These are phyloP conservation scores for Oryza longistaminata DNA, from an alignment of 176 grass and related monocot species.

Conservation along the genomic window DNA sequence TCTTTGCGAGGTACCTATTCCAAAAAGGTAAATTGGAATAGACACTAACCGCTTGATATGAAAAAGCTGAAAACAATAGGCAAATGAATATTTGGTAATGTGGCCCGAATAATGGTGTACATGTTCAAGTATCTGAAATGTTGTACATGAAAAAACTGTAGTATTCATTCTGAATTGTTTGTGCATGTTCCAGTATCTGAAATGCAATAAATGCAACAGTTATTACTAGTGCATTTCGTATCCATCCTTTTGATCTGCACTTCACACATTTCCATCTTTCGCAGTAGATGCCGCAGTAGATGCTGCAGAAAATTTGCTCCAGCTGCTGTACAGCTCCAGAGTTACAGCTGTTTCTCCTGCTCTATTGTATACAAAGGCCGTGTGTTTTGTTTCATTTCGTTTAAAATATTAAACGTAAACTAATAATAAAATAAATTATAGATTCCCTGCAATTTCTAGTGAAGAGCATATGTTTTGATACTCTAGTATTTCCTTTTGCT, in stretches of 20 bases:
- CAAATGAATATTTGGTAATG: background rate
- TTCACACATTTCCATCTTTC: slow-evolving; percentile 2
- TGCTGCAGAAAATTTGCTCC: slow-evolving; percentile 15
- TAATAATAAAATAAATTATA: background rate
- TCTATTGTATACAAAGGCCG: background rate
- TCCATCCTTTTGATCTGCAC: background rate
- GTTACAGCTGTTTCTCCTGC: background rate
- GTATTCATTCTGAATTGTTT: background rate
- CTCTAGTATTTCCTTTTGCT: background rate
- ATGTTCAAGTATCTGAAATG: background rate
- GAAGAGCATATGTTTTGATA: background rate
- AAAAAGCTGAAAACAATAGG: background rate
- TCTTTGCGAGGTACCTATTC: too few species aligned
- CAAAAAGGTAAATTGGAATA: background rate
- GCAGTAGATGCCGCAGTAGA: slow-evolving; percentile 23
- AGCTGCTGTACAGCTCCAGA: background rate
- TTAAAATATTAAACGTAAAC: too few species aligned
- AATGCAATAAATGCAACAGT: slow-evolving; percentile 13
- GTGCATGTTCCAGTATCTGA: background rate
- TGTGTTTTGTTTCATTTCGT: too few species aligned
- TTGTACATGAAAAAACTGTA: too few species aligned
- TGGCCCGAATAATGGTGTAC: background rate
- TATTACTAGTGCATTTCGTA: background rate
- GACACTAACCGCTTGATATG: background rate
- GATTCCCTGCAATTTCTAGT: background rate